phyloP scores from a whole-genome alignment of 2,329 filamentous ascomycete species.

The Cordyceps pruinosa region DNA sequence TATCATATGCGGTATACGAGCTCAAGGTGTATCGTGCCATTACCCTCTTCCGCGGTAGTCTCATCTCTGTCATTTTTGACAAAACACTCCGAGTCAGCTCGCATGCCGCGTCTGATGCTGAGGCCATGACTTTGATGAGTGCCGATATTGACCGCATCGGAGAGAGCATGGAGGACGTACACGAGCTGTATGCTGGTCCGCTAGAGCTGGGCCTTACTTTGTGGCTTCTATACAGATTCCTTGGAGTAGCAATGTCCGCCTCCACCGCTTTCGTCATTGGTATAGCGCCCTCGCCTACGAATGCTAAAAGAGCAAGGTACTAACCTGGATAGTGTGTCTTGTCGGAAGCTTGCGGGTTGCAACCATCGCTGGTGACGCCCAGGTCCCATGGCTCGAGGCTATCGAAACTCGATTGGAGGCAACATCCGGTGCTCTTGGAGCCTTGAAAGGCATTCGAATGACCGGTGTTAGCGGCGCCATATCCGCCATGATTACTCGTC shows the following conservation, averaged over 20 bases:
- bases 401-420: conserved; percentile 21
- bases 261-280: conserved; percentile 19
- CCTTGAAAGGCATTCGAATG: conserved; percentile 37
- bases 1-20: conserved; percentile 19
- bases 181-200: conserved; percentile 29
- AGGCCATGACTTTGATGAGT: conserved; percentile 36
- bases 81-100: conserved; percentile 32
- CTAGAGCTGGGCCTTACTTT: conserved; percentile 29
- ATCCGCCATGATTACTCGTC: conserved; percentile 25
- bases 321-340: conserved; percentile 9
- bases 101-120: conserved; percentile 24
- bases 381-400: conserved; percentile 22
- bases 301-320: neutral
- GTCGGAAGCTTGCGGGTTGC: conserved; percentile 18
- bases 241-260: conserved; percentile 18
- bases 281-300: neutral
- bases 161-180: conserved; percentile 20
- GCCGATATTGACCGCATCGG: conserved; percentile 34
- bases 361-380: conserved; percentile 17
- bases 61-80: conserved; percentile 41
- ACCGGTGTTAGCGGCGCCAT: conserved; percentile 31
- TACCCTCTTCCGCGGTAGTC: conserved; percentile 27
- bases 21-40: conserved; percentile 29
- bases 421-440: conserved; percentile 18
- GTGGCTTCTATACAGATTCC: conserved; percentile 25